These are phyloP conservation scores for Xylaria sp. DNA, from an alignment of 2,329 filamentous ascomycete genomes.

Conservation along the genomic window DNA sequence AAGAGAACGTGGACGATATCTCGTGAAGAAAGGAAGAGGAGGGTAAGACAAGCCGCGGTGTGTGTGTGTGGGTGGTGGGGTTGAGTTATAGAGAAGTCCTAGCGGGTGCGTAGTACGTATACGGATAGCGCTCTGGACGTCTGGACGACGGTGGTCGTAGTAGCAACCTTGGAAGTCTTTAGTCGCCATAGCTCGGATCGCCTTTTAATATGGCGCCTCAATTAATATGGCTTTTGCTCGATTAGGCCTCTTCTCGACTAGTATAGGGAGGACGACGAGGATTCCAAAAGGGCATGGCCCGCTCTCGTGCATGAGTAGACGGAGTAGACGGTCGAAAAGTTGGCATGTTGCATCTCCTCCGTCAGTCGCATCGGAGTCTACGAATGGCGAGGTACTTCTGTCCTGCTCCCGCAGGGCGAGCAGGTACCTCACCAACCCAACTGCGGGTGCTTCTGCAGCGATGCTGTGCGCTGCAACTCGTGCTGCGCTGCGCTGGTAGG, in stretches of 20 bases:
- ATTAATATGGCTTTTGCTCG: slow-evolving; percentile 28
- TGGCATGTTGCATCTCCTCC: slow-evolving; percentile 39
- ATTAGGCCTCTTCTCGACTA: slow-evolving; percentile 18
- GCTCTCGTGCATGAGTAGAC: slow-evolving; percentile 36
- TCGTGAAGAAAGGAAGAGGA: slow-evolving; percentile 64
- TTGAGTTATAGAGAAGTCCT: slow-evolving; percentile 57
- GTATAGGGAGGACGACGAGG: slow-evolving; percentile 18
- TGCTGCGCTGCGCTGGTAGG: background rate
- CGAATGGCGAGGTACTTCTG: slow-evolving; percentile 28
- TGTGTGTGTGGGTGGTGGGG: slow-evolving; percentile 58
- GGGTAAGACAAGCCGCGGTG: slow-evolving; percentile 54
- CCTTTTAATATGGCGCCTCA: slow-evolving; percentile 36
- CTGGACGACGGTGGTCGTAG: background rate
- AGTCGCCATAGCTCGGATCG: slow-evolving; percentile 31
- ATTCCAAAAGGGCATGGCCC: slow-evolving; percentile 33
- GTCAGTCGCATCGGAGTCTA: slow-evolving; percentile 30
- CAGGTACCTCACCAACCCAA: background rate
- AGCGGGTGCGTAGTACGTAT: slow-evolving; percentile 5
- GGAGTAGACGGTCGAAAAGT: slow-evolving; percentile 25
- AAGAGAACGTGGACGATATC: slow-evolving; percentile 67
- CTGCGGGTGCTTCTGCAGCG: background rate
- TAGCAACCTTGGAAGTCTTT: slow-evolving; percentile 4
- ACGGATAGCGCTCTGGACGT: slow-evolving; percentile 1
- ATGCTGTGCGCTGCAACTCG: slow-evolving; percentile 3
- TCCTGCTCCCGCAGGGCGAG: too few species aligned